Base-by-base conservation (phyloP, 2,329 filamentous ascomycete genomes). In the Aspergillus novoparasiticus region DNA sequence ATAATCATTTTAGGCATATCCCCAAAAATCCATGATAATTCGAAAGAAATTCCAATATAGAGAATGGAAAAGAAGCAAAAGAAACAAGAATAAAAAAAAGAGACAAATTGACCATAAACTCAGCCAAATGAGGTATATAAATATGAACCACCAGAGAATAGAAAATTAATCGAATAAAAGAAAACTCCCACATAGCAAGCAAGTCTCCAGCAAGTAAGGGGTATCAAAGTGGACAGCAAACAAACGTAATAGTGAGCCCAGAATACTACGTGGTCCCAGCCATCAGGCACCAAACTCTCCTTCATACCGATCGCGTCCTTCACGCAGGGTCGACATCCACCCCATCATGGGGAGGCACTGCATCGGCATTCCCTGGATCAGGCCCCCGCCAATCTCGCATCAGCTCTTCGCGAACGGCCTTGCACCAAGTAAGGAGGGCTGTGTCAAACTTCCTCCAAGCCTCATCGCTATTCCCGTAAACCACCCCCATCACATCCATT, bases 401-500 rank as follows among this genome's bases (percentile, higher is more conserved):
- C 68, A 98, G 87, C 81, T 98, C 94, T 75, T 92, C 89, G 39
- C 95, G 85, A 9, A 97, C 93, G 62, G 86, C 89, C 68, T 84
- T 85, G 77, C 91, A 93, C 95, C 95, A 99, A 72, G 87, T 84
- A 74, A 93, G 85, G 57, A 99, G 84, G 32, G 93, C 93, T 6
- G 86, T 83, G 75, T 99, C 94, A 67, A 99, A 96, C 60, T 89
- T 86, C 58, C 85, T 82, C 94, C 94, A 97, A 59, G 87, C 84
- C 1, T 84, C 84, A 57, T 86, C 84, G 64, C 84, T 80, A 39
- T 76, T 89, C 73, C 89, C 90, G 73, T 94, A 90, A 26, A 97
- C 94, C 9, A 97, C 86, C 32, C 90, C 93, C 78, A 96, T 89
- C 26, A 94, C 92, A 73, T 97, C 93, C 59, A 97, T 85, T 66